Evolutionary conservation across 2,329 filamentous ascomycete species (phyloP), one percentile per base, ranked within the genome.

Genomic region (Huntiella decipiens): DNA sequence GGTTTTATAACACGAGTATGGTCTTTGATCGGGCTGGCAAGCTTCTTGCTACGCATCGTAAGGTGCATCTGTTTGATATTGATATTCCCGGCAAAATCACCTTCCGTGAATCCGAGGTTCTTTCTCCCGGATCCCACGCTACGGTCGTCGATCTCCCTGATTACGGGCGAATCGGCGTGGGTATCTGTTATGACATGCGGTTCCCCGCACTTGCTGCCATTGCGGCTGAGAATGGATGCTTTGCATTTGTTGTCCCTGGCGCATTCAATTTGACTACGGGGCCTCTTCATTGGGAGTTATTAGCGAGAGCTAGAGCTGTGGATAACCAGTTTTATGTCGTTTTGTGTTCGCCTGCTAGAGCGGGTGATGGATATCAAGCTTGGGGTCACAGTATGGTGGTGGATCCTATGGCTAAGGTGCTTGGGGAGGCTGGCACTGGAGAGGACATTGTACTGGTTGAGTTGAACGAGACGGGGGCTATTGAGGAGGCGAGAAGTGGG

Each of bases 21-120:
- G 76, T 81, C 5, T 98, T 98, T 62, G 74, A 70, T 0, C 87
- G 86, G 0, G 64, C 70, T 7, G 91, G 91, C 3, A 60, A 70
- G n/a, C 68, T 95, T 42, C 69, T 98, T n/a, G 84, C 77, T 4
- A 83, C 78, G 2, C 87, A 96, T 61, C 76, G 91, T 55, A 98
- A 98, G 66, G 78, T 91, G 38, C 91, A 98, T 63, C 71, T 98
- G 38, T 98, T 98, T 62, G 91, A 96, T 63, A 98, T 98, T 55
- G 80, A 93, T 60, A 96, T 98, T 52, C 91, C 91, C 1, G 88
- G 86, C 51, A 87, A 87, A 65, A 94, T 98, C 60, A 79, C 66
- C 10, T 98, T 98, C 65, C 74, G 74, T 52, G 91, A 98, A 64
- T 86, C 79, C 45, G 87, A 95, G 51, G 85, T 95, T 35, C 71